phyloP scores from a whole-genome alignment of 1,284 basidiomycete genomes.

The Schizophyllum commune region DNA sequence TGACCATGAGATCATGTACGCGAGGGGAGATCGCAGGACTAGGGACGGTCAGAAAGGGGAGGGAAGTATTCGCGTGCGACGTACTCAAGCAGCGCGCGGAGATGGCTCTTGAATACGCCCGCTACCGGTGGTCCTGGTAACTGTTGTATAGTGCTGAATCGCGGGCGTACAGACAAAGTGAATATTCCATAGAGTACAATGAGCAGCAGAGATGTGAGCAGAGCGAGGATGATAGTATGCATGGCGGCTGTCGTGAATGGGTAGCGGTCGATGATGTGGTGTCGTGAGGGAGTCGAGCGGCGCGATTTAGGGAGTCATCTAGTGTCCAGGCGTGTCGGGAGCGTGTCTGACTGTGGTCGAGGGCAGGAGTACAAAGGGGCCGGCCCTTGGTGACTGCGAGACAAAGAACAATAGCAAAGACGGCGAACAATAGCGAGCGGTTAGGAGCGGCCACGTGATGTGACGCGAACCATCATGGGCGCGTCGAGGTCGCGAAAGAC shows the following conservation, averaged over 20 bases:
- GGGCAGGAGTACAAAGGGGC: background rate
- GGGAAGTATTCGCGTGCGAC: constrained; percentile 9
- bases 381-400: background rate
- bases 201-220: constrained; percentile 17
- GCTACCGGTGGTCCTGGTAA: constrained; percentile 52
- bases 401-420: constrained; percentile 4
- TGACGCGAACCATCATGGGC: background rate
- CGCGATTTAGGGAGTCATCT: background rate
- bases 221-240: constrained; percentile 15
- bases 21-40: constrained; percentile 51
- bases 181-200: constrained; percentile 24
- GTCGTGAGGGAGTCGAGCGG: too few species aligned
- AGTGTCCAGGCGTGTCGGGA: background rate
- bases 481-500: too few species aligned
- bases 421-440: background rate
- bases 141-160: constrained; percentile 41
- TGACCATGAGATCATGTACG: constrained; percentile 44
- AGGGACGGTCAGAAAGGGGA: background rate
- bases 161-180: constrained; percentile 25
- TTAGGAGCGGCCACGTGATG: background rate
- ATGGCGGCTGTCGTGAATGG: background rate
- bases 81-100: constrained; percentile 51
- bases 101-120: constrained; percentile 44
- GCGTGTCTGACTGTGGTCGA: background rate
- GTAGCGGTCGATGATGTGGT: background rate